A percentile compares a stretch with the other conserved stretches of the same genome.
phyloP scores from a whole-genome alignment of 208 protist species.

The Strigomonas culicis region DNA sequence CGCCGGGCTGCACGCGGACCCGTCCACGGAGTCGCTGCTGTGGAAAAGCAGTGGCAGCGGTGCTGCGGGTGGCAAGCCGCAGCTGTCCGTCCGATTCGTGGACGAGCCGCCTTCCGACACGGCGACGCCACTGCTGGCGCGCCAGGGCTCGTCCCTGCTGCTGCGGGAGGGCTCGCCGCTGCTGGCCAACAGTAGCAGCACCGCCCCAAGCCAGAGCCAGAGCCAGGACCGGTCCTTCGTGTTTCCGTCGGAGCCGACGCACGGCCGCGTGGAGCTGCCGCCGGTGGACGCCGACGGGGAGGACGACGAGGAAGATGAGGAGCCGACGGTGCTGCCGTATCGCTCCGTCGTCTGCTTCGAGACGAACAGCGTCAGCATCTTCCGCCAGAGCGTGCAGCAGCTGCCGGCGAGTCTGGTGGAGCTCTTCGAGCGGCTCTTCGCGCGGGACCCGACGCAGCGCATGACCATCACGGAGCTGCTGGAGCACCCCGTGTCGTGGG shows the following conservation, averaged over 20 bases:
- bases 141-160: too few relatives aligned
- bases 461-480: conserved; percentile 69
- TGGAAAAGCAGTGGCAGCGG: not conserved
- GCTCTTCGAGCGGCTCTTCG: conserved; percentile 64
- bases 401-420: conserved; percentile 65
- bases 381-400: not conserved
- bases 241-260: too few relatives aligned
- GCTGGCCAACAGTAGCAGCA: not conserved
- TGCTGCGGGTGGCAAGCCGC: too few relatives aligned
- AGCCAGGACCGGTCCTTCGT: too few relatives aligned
- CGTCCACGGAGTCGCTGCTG: not conserved
- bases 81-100: not conserved
- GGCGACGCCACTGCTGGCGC: too few relatives aligned
- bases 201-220: too few relatives aligned
- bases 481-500: conserved; percentile 72
- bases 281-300: not conserved
- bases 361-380: conserved; percentile 2
- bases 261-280: too few relatives aligned
- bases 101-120: not conserved
- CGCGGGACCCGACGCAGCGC: conserved; percentile 58
- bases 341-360: not conserved
- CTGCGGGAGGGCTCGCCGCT: not conserved
- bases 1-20: too few relatives aligned
- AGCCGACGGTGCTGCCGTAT: not conserved
- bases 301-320: not conserved